Conservation (phyloP, 2,329 filamentous ascomycete genomes). For the Trichoderma oligosporum region DNA sequence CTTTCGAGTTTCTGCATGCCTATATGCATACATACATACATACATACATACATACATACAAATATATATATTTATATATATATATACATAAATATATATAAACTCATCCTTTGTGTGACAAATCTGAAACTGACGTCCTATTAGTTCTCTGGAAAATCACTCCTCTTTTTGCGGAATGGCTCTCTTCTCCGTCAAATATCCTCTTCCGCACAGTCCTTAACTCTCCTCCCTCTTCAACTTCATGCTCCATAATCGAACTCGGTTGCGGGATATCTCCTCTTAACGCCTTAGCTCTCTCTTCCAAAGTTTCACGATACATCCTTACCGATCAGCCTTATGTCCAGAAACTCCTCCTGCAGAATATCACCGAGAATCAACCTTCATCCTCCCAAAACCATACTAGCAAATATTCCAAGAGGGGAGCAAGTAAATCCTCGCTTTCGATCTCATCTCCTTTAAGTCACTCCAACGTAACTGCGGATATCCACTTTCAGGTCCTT, state of each 20-base stretch:
- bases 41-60: too few species aligned
- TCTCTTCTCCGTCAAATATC: constrained; percentile 59
- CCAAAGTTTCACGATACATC: constrained; percentile 61
- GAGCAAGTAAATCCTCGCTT: not conserved
- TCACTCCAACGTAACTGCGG: constrained; percentile 13
- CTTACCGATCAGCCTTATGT: constrained; percentile 90
- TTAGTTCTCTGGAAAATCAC: constrained; percentile 91
- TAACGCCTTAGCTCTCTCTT: constrained; percentile 65
- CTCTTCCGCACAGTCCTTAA: constrained; percentile 46
- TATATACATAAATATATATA: too few species aligned
- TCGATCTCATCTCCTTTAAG: not conserved
- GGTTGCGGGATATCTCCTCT: constrained; percentile 85
- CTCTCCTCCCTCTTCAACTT: not conserved
- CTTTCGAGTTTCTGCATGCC: too few species aligned
- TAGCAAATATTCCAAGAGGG: not conserved
- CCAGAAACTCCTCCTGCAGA: constrained; percentile 68
- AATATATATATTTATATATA: too few species aligned
- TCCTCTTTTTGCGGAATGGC: constrained; percentile 76
- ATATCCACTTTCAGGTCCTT: constrained; percentile 56
- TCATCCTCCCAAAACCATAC: not conserved
- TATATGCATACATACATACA: too few species aligned
- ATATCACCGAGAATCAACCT: constrained; percentile 61
- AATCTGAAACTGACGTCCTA: not conserved
- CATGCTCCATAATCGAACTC: constrained; percentile 70
- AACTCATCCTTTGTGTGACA: not conserved